These are phyloP conservation scores for Glebionis coronaria DNA, from an alignment of 129 eudicot species.

Conservation along the genomic window DNA sequence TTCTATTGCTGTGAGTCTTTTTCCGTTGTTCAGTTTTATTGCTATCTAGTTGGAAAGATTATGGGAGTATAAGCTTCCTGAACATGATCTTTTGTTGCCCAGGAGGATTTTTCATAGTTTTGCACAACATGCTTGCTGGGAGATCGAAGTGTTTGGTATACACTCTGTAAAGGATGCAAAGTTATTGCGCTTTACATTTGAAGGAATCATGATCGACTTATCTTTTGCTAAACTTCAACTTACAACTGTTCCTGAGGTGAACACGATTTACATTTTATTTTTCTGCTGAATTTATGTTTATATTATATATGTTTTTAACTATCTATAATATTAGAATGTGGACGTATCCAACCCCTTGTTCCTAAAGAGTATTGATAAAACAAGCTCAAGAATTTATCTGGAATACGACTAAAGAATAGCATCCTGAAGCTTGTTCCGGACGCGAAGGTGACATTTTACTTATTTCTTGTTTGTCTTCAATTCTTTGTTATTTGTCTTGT, in stretches of 20 bases:
- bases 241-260: too few relatives aligned
- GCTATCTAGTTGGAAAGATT: constrained; percentile 5
- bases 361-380: constrained; percentile 45
- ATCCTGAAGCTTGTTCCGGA: constrained; percentile 69
- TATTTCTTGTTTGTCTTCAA: neutral
- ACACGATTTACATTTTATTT: too few relatives aligned
- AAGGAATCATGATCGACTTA: too few relatives aligned
- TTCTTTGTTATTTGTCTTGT: neutral
- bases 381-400: constrained; percentile 58
- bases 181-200: too few relatives aligned
- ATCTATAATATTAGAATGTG: too few relatives aligned
- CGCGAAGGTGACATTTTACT: constrained; percentile 36
- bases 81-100: neutral
- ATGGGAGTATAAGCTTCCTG: constrained; percentile 4
- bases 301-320: too few relatives aligned
- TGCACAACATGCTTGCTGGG: constrained; percentile 57
- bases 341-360: constrained; percentile 41
- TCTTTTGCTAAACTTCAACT: too few relatives aligned
- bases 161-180: too few relatives aligned
- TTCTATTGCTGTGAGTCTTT: too few relatives aligned
- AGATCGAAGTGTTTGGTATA: constrained; percentile 58
- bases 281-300: too few relatives aligned
- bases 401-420: constrained; percentile 56
- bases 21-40: neutral
- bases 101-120: constrained; percentile 51